These are phyloP conservation scores for Eutreptiella sp. DNA, from an alignment of 208 protist species.

Conservation along the genomic window DNA sequence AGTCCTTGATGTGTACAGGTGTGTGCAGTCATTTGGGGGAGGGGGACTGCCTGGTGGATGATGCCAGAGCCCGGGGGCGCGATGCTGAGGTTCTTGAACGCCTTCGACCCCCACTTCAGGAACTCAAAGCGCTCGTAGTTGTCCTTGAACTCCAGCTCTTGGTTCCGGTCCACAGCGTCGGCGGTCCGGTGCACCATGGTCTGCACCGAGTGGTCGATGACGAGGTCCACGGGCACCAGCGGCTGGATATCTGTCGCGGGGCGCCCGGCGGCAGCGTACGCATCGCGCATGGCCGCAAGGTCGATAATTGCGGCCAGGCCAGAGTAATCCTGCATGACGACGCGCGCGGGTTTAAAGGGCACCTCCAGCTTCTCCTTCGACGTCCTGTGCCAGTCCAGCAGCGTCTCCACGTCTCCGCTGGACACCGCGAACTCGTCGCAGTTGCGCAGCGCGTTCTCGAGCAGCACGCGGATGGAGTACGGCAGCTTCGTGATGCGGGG, in stretches of 20 bases:
- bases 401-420: constrained; percentile 44
- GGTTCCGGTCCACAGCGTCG: constrained; percentile 45
- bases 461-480: constrained; percentile 52
- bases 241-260: constrained; percentile 54
- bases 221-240: constrained; percentile 55
- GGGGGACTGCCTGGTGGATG: too few relatives aligned
- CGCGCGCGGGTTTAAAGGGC: constrained; percentile 52
- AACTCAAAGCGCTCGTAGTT: constrained; percentile 59
- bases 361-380: constrained; percentile 41
- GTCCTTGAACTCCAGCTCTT: constrained; percentile 49
- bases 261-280: constrained; percentile 48
- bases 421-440: constrained; percentile 45
- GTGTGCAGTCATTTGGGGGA: too few relatives aligned
- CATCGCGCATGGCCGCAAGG: constrained; percentile 56
- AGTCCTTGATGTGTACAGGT: too few relatives aligned
- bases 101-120: constrained; percentile 59
- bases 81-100: constrained; percentile 55
- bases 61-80: constrained; percentile 60
- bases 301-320: constrained; percentile 61
- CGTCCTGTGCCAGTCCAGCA: constrained; percentile 48
- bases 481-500: constrained; percentile 32
- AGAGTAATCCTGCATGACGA: constrained; percentile 50
- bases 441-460: constrained; percentile 55
- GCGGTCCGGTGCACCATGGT: constrained; percentile 25
- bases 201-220: constrained; percentile 62